Conservation (phyloP, 208 protist genomes). For the Angomonas desouzai region DNA sequence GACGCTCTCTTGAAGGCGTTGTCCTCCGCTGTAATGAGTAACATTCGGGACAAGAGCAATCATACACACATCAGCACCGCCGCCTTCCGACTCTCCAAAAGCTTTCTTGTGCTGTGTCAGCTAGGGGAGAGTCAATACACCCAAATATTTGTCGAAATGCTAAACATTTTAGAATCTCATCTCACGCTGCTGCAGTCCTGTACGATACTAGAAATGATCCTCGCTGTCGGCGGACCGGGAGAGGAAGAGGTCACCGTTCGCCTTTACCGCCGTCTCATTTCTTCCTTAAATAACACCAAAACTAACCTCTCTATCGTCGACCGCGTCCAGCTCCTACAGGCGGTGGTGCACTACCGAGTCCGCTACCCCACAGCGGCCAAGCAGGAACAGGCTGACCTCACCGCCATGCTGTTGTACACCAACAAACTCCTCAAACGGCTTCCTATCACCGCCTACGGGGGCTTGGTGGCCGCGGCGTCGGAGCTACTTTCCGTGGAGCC, state of each 20-base stretch:
- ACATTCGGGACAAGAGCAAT: neutral
- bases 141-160: constrained; percentile 30
- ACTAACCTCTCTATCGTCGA: constrained; percentile 1
- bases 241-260: constrained; percentile 14
- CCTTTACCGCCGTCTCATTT: constrained; percentile 25
- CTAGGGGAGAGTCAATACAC: constrained; percentile 19
- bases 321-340: constrained; percentile 10
- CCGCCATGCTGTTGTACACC: constrained; percentile 12
- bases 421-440: constrained; percentile 12
- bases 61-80: constrained; percentile 19
- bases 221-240: constrained; percentile 21
- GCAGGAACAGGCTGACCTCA: constrained; percentile 16
- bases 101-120: constrained; percentile 21
- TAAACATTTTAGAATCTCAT: constrained; percentile 24
- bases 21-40: constrained; percentile 24
- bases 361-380: constrained; percentile 4
- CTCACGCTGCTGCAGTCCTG: constrained; percentile 27
- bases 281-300: constrained; percentile 8
- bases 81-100: constrained; percentile 1
- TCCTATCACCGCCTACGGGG: constrained; percentile 19
- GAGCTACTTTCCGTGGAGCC: constrained; percentile 6
- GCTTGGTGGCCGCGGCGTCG: constrained; percentile 24
- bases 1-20: constrained; percentile 30
- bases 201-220: constrained; percentile 25
- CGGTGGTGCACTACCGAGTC: constrained; percentile 11